Evolutionary conservation across 2,329 filamentous ascomycete species (phyloP), one percentile per base, ranked within the genome.

Genomic region (Westerdykella aurantiaca): DNA sequence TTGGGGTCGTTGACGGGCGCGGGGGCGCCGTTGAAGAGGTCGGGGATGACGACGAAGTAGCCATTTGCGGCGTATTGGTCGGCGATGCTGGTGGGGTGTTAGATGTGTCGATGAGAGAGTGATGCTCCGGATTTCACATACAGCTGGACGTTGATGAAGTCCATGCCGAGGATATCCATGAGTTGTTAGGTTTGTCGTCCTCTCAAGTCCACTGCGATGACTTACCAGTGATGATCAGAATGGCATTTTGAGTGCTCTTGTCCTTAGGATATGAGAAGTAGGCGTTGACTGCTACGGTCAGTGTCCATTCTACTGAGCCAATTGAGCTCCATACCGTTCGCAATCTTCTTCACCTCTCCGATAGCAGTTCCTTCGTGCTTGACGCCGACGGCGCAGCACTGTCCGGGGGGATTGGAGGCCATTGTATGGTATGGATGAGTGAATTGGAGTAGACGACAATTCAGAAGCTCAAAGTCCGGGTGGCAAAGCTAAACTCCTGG

Each of bases 51-150:
- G 44, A 77, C 77, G 44, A 82, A 72, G 70, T 87, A 88, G 54
- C 83, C 86, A 62, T 85, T 84, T 51, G 79, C 78, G 45, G 86
- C 86, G 63, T 78, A 85, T 58, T 86, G 79, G 71, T 90, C 86
- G 47, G 85, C 85, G 56, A 88, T 78, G 49, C 64, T 68, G 16
- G 31, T n/a, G 41, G 44, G 22, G 11, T 13, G 39, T 50, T 29
- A 50, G 34, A 12, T 12, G 11, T n/a, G 12, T 6, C 21, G 22
- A 2, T 17, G 14, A 17, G 33, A 16, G 17, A 13, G n/a, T 31
- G 17, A 21, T 14, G 34, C 13, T 34, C 12, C 6, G 13, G 37
- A 34, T 33, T 23, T 52, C 42, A 62, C 65, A 22, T 57, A 64
- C 56, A 77, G 70, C 53, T 73, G 67, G n/a, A 63, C 60, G 54